Conservation (phyloP, 139 green algal species). For the Micractinium sp. region DNA sequence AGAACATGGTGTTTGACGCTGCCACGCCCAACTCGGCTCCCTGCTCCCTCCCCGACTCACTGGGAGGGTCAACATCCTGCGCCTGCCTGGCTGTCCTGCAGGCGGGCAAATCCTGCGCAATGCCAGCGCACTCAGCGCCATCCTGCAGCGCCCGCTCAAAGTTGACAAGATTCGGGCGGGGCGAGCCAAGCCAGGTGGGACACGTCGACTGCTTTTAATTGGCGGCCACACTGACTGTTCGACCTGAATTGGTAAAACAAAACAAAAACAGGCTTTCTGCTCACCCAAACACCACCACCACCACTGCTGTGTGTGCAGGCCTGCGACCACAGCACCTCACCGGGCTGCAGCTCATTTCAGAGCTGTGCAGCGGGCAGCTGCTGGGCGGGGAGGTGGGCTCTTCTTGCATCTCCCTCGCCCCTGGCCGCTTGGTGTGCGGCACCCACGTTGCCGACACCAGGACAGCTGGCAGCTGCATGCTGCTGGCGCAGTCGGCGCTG, state of each 20-base stretch:
- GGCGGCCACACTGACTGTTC: too few relatives aligned
- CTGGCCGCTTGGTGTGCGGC: constrained; percentile 41
- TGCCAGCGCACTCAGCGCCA: constrained; percentile 66
- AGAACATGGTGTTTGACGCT: too few relatives aligned
- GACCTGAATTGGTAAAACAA: too few relatives aligned
- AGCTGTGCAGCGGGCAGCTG: constrained; percentile 57
- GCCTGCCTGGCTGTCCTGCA: background rate
- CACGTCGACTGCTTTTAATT: background rate
- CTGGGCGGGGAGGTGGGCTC: constrained; percentile 45
- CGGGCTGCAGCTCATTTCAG: constrained; percentile 64
- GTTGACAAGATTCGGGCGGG: constrained; percentile 67
- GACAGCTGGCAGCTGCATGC: constrained; percentile 80
- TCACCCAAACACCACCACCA: too few relatives aligned
- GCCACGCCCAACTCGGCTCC: too few relatives aligned
- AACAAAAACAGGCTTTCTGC: too few relatives aligned
- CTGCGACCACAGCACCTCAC: constrained; percentile 47
- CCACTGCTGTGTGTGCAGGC: background rate
- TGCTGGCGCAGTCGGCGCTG: constrained; percentile 76
- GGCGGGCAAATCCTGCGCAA: constrained; percentile 86
- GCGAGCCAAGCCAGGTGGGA: constrained; percentile 45
- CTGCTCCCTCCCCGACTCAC: too few relatives aligned
- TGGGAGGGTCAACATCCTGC: background rate
- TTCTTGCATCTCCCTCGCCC: constrained; percentile 51
- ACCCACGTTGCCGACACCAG: constrained; percentile 64
- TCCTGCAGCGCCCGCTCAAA: constrained; percentile 49